Evolutionary conservation across 495 filamentous ascomycete genomes (phyloP).

Genomic region (Podospora comata): DNA sequence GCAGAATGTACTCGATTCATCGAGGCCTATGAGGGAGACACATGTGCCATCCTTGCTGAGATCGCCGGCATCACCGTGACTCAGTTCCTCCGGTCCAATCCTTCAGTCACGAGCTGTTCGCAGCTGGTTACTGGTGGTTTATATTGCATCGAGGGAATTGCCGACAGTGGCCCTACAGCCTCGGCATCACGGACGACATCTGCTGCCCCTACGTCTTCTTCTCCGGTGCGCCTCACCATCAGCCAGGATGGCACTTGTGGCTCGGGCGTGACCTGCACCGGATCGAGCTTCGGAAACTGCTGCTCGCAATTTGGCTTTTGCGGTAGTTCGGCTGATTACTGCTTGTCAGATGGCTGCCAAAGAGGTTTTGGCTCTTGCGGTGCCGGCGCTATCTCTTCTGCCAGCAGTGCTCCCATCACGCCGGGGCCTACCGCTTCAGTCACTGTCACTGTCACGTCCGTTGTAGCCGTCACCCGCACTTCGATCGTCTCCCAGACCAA

Average conservation of each 20-base stretch:
- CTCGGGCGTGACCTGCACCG: slow-evolving; percentile 38
- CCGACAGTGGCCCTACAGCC: slow-evolving; percentile 7
- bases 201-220: neutral
- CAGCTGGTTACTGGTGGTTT: slow-evolving; percentile 18
- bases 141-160: slow-evolving; percentile 28
- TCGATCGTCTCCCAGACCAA: slow-evolving; percentile 15
- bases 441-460: slow-evolving; percentile 24
- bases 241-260: slow-evolving; percentile 42
- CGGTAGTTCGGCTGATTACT: slow-evolving; percentile 40
- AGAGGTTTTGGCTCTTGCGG: slow-evolving; percentile 35
- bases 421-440: slow-evolving; percentile 8
- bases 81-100: slow-evolving; percentile 31
- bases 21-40: slow-evolving; percentile 29
- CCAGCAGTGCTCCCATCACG: neutral
- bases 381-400: neutral
- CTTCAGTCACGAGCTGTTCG: slow-evolving; percentile 27
- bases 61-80: slow-evolving; percentile 30
- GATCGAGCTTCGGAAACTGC: slow-evolving; percentile 41
- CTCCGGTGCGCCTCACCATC: slow-evolving; percentile 11
- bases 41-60: slow-evolving; percentile 26
- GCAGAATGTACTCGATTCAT: slow-evolving; percentile 24
- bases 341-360: slow-evolving; percentile 37
- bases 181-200: slow-evolving; percentile 5
- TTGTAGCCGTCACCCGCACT: slow-evolving; percentile 16
- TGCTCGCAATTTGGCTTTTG: slow-evolving; percentile 44